Conservation (phyloP, 148 eudicot genomes). For the Dianthus caryophyllus region DNA sequence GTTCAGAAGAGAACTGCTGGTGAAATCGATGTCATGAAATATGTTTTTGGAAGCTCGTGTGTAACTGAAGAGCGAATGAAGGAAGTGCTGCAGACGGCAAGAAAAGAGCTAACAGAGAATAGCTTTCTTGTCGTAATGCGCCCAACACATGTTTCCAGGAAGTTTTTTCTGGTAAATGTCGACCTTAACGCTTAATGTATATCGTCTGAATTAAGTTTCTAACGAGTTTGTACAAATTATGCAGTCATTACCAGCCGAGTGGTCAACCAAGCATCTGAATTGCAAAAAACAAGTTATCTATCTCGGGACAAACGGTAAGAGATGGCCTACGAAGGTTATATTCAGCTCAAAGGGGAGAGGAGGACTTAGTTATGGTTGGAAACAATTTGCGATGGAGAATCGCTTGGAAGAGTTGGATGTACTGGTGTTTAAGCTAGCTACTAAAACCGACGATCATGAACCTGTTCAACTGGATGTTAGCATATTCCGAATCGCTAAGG, state of each 20-base stretch:
- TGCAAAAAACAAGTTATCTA: conserved; percentile 13
- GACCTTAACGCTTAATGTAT: neutral
- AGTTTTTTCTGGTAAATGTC: conserved; percentile 21
- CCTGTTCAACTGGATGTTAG: conserved; percentile 22
- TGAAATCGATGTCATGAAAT: neutral
- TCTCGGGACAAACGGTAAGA: conserved; percentile 16
- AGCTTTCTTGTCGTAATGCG: conserved; percentile 32
- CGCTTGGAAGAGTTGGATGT: conserved; percentile 28
- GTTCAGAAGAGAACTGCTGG: neutral
- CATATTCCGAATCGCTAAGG: conserved; percentile 16
- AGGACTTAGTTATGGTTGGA: conserved; percentile 30
- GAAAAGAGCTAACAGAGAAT: conserved; percentile 19
- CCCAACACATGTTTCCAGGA: conserved; percentile 26
- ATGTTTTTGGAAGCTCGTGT: conserved; percentile 14
- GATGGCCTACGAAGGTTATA: conserved; percentile 21
- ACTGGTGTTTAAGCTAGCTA: conserved; percentile 25
- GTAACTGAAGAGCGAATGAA: conserved; percentile 21
- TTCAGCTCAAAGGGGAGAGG: conserved; percentile 18
- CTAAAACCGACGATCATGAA: conserved; percentile 14
- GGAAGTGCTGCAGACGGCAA: conserved; percentile 22
- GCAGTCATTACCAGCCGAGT: conserved; percentile 31
- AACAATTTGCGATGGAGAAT: conserved; percentile 25
- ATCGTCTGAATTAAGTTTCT: neutral
- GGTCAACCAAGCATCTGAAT: conserved; percentile 19
- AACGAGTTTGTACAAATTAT: neutral